Evolutionary conservation across 768 basidiomycete genomes (phyloP).

Genomic region (Suillus discolor): DNA sequence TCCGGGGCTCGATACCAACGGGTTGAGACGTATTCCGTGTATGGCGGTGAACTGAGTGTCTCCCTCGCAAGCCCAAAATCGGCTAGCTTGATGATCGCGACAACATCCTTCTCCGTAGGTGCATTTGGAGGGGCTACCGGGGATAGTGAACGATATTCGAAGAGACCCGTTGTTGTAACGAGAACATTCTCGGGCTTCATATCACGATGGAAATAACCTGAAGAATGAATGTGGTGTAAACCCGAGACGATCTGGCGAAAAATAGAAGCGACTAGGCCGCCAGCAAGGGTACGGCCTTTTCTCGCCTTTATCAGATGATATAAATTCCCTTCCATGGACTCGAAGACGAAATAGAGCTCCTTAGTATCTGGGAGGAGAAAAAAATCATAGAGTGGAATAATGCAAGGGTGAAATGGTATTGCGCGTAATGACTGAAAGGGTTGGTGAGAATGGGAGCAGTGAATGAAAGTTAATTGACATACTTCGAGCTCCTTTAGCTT

Average conservation of each 20-base stretch:
- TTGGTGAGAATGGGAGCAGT: slow-evolving; percentile 17
- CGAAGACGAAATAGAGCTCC: slow-evolving; percentile 99
- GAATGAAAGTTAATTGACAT: slow-evolving; percentile 32
- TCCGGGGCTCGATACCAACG: slow-evolving; percentile 99
- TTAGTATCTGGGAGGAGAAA: slow-evolving; percentile 95
- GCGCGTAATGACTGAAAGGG: slow-evolving; percentile 80
- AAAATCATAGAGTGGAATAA: slow-evolving; percentile 98
- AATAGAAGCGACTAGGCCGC: slow-evolving; percentile 93
- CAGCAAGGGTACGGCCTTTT: slow-evolving; percentile 93
- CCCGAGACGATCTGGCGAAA: slow-evolving; percentile 92
- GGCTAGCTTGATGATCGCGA: slow-evolving; percentile 95
- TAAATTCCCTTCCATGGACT: slow-evolving; percentile 99
- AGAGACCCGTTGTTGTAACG: slow-evolving; percentile 95
- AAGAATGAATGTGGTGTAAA: slow-evolving; percentile 87
- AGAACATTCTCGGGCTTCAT: slow-evolving; percentile 99
- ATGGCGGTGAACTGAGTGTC: slow-evolving; percentile 85
- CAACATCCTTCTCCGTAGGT: slow-evolving; percentile 88
- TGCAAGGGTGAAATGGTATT: slow-evolving; percentile 94
- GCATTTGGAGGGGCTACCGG: slow-evolving; percentile 64
- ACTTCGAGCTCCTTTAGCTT: slow-evolving; percentile 95
- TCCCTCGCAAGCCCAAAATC: slow-evolving; percentile 97
- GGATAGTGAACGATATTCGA: slow-evolving; percentile 86
- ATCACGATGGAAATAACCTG: slow-evolving; percentile 98
- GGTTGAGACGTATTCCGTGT: slow-evolving; percentile 99
- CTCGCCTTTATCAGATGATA: slow-evolving; percentile 99